Evolutionary conservation across 345 rosid species (phyloP).

Genomic region (Citrus cavaleriei): DNA sequence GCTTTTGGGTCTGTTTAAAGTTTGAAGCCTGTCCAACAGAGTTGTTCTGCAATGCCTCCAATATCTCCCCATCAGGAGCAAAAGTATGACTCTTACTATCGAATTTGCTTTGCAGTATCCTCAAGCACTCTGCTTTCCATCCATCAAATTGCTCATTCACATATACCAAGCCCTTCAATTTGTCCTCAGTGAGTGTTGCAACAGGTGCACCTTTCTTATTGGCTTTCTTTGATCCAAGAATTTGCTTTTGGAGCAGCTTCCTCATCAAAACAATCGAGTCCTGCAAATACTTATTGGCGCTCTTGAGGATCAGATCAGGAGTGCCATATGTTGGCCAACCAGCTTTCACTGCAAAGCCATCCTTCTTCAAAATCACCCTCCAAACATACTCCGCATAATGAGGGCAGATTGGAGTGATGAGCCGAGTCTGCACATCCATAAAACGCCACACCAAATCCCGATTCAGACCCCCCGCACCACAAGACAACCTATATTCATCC

Average conservation of each 20-base stretch:
- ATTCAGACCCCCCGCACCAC: slow-evolving; percentile 77
- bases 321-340: slow-evolving; percentile 84
- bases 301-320: slow-evolving; percentile 75
- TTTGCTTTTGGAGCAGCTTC: slow-evolving; percentile 73
- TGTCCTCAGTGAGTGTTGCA: slow-evolving; percentile 42
- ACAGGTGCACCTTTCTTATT: slow-evolving; percentile 65
- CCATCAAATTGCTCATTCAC: slow-evolving; percentile 83
- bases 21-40: slow-evolving; percentile 50
- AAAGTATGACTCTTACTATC: slow-evolving; percentile 38
- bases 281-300: slow-evolving; percentile 88
- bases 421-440: slow-evolving; percentile 91
- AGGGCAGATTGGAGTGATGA: slow-evolving; percentile 88
- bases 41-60: slow-evolving; percentile 53
- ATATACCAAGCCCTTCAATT: slow-evolving; percentile 54
- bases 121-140: slow-evolving; percentile 85
- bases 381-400: slow-evolving; percentile 89
- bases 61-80: slow-evolving; percentile 64
- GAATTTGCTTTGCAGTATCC: slow-evolving; percentile 61
- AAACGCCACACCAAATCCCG: slow-evolving; percentile 58
- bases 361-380: slow-evolving; percentile 78
- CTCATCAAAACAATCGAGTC: slow-evolving; percentile 75
- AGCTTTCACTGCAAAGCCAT: slow-evolving; percentile 69
- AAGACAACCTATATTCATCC: slow-evolving; percentile 86
- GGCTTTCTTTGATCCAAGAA: slow-evolving; percentile 63
- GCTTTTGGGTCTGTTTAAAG: slow-evolving; percentile 62